These are phyloP conservation scores for Millerozyma acaciae DNA, from an alignment of 805 yeast genomes.

Conservation along the genomic window DNA sequence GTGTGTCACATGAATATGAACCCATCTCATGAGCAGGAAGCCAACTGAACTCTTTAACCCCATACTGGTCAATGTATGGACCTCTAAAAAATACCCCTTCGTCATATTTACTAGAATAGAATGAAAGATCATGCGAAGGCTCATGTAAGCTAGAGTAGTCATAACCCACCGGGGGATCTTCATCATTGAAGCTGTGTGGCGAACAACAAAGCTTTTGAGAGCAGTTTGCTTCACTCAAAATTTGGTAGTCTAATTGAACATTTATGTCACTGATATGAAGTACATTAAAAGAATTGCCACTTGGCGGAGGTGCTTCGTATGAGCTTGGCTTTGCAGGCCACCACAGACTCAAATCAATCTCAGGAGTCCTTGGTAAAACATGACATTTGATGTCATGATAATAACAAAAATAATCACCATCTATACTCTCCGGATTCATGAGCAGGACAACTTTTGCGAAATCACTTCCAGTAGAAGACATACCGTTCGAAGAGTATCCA, in stretches of 20 bases:
- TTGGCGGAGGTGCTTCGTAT: constrained; percentile 7
- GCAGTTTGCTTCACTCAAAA: constrained; percentile 7
- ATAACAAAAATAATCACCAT: constrained; percentile 42
- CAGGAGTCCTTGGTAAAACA: constrained; percentile 8
- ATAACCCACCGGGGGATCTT: not conserved
- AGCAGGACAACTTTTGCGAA: constrained; percentile 47
- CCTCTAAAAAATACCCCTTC: constrained; percentile 13
- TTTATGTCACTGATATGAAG: constrained; percentile 5
- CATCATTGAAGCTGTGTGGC: constrained; percentile 3
- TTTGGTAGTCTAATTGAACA: constrained; percentile 3
- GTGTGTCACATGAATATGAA: constrained; percentile 6
- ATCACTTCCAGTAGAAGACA: constrained; percentile 23
- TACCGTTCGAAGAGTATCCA: constrained; percentile 28
- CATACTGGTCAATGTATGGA: constrained; percentile 8
- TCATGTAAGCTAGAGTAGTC: constrained; percentile 5
- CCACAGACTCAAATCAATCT: constrained; percentile 6
- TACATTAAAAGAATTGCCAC: constrained; percentile 5
- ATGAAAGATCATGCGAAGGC: constrained; percentile 3
- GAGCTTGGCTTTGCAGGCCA: constrained; percentile 7
- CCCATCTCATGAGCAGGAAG: constrained; percentile 7
- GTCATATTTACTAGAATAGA: constrained; percentile 10
- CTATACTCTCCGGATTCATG: constrained; percentile 50
- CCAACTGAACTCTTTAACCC: constrained; percentile 1
- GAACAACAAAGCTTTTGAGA: constrained; percentile 6
- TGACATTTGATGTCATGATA: constrained; percentile 15